Evolutionary conservation across 768 basidiomycete species (phyloP).

Genomic region (Mycena haematopus): DNA sequence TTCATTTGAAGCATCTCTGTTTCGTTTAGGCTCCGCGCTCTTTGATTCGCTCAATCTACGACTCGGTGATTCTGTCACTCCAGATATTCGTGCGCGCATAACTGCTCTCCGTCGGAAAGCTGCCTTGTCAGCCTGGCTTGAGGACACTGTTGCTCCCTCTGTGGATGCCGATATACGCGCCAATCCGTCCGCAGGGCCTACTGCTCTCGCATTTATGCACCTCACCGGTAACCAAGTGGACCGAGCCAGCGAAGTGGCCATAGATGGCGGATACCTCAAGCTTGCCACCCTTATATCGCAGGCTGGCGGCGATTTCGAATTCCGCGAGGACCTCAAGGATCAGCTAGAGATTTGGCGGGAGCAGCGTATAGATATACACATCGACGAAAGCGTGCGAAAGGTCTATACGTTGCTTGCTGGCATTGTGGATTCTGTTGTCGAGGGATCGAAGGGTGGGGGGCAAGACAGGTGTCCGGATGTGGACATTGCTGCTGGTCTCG

Average conservation of each 20-base stretch:
- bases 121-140: constrained; percentile 86
- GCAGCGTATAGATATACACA: constrained; percentile 72
- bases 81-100: constrained; percentile 69
- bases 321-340: constrained; percentile 70
- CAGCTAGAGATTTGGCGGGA: constrained; percentile 88
- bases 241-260: constrained; percentile 76
- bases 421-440: constrained; percentile 60
- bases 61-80: constrained; percentile 58
- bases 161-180: constrained; percentile 77
- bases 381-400: constrained; percentile 72
- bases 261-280: constrained; percentile 79
- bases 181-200: constrained; percentile 48
- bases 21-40: constrained; percentile 86
- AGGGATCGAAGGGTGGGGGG: constrained; percentile 59
- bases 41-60: constrained; percentile 85
- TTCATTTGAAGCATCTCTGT: constrained; percentile 78
- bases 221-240: constrained; percentile 91
- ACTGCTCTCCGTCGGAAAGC: constrained; percentile 73
- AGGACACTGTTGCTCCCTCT: constrained; percentile 67
- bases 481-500: constrained; percentile 72
- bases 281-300: constrained; percentile 91
- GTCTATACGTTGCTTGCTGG: constrained; percentile 88
- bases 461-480: constrained; percentile 60
- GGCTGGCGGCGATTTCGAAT: constrained; percentile 77
- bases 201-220: constrained; percentile 71